Evolutionary conservation across 345 rosid genomes (phyloP), one percentile per base, ranked within the genome.

Genomic region (Corymbia maculata): DNA sequence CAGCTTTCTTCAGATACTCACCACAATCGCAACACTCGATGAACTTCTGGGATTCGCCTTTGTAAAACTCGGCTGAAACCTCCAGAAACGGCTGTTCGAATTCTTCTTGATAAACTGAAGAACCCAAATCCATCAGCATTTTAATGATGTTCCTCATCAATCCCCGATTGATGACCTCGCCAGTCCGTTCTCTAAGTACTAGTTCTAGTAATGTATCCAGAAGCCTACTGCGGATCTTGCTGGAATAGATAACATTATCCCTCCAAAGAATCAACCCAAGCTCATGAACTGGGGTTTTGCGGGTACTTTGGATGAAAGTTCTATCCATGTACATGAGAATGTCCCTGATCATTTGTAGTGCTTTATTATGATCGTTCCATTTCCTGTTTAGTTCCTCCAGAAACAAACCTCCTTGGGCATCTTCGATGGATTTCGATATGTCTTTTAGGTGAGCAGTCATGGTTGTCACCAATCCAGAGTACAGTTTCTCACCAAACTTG

Each of bases 311-410:
- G 87, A 98, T 95, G 90, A 94, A 98, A 47, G 99, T 97, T 88
- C 99, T 94, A 88, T 98, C 99, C 99, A 97, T 97, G 92, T 98
- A 98, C 99, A 97, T 98, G 91, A 98, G 93, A 87, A 98, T 98
- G 92, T 98, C 99, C 51, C 99, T 92, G 87, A 98, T 97, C 99
- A 98, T 98, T 87, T 98, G 98, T 89, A 98, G 87, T 7, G 99
- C 99, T 90, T 98, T 98, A 92, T 98, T 98, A 90, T 98, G 99
- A 89, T 98, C 99, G 66, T 94, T 95, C 99, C 99, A 98, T 91
- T 97, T 97, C 92, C 97, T 94, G 93, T 98, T 97, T 49, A 98
- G 93, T 94, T 97, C 99, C 90, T 97, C 98, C 61, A 96, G 91
- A 85, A 98, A 98, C 2, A 95, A 93, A 66, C 96, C 98, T 90